These are phyloP conservation scores for Citrus sp. DNA, from an alignment of 345 rosid species.

Conservation along the genomic window DNA sequence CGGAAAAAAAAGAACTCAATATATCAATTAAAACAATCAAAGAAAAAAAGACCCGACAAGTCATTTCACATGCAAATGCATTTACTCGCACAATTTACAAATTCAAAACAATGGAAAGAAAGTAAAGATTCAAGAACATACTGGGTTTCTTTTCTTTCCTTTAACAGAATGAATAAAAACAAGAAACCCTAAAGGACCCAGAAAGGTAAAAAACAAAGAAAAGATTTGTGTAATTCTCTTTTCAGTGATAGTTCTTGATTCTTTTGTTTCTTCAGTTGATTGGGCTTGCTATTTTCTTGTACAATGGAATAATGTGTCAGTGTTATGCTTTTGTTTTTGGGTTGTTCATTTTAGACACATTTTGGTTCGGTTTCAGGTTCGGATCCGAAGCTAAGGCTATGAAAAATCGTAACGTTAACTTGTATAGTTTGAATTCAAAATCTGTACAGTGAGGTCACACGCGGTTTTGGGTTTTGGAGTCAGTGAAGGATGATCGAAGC, in stretches of 20 bases:
- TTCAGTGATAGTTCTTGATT: neutral
- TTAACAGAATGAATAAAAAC: neutral
- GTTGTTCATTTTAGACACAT: neutral
- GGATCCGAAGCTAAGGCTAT: conserved; percentile 2
- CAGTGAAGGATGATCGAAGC: neutral
- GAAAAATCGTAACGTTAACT: conserved; percentile 27
- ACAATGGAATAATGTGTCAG: neutral
- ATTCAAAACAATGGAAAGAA: neutral
- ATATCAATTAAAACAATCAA: neutral
- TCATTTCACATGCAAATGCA: neutral
- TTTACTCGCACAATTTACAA: neutral
- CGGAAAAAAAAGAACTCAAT: neutral
- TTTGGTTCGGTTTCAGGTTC: conserved; percentile 7
- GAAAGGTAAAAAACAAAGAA: neutral
- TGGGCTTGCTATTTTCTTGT: neutral
- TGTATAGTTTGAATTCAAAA: conserved; percentile 31
- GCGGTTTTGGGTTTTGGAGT: conserved; percentile 1
- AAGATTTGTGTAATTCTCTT: neutral
- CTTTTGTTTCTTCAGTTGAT: too few species aligned
- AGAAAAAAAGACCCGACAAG: neutral
- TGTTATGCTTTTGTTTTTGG: neutral
- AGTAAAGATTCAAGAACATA: conserved; percentile 8
- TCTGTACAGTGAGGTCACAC: conserved; percentile 1
- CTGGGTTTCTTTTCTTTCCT: neutral
- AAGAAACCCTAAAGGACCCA: neutral